phyloP scores from a whole-genome alignment of 371 early-diverging fungal genomes.

The Mortierella polycephala region DNA sequence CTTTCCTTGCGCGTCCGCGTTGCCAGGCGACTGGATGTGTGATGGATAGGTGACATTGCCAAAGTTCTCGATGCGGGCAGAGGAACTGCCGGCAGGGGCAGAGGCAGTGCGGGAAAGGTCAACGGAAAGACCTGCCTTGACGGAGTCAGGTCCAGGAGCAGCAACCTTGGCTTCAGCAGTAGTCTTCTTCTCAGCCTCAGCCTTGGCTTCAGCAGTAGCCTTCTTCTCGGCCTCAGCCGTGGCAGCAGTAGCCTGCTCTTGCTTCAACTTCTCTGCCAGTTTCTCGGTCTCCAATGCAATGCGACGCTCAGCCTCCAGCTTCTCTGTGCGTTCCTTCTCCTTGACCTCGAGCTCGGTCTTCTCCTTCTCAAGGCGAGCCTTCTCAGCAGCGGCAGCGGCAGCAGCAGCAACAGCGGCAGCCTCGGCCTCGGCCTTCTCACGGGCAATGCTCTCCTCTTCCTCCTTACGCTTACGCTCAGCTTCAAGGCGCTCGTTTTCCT shows the following conservation, averaged over 20 bases:
- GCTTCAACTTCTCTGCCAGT: constrained; percentile 49
- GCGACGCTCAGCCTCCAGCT: constrained; percentile 49
- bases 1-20: constrained; percentile 58
- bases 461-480: constrained; percentile 49
- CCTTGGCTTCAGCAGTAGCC: constrained; percentile 30
- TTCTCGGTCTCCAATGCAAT: constrained; percentile 56
- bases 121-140: constrained; percentile 38
- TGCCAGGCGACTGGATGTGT: constrained; percentile 58
- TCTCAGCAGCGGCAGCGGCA: constrained; percentile 1
- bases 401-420: too few species aligned
- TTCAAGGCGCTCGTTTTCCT: constrained; percentile 55
- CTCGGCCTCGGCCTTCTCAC: constrained; percentile 60
- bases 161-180: constrained; percentile 29
- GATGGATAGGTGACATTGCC: constrained; percentile 55
- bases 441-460: constrained; percentile 61
- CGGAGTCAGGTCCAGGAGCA: constrained; percentile 47
- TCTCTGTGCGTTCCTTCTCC: constrained; percentile 55
- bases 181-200: constrained; percentile 34
- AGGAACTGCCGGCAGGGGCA: constrained; percentile 28
- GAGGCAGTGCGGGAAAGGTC: constrained; percentile 49
- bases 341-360: constrained; percentile 55
- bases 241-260: constrained; percentile 43
- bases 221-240: constrained; percentile 37
- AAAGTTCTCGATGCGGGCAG: constrained; percentile 46
- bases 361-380: constrained; percentile 58